A percentile compares a stretch with the other conserved stretches of the same genome.
phyloP scores from a whole-genome alignment of 768 basidiomycete species.

The Baorangia bicolor region DNA sequence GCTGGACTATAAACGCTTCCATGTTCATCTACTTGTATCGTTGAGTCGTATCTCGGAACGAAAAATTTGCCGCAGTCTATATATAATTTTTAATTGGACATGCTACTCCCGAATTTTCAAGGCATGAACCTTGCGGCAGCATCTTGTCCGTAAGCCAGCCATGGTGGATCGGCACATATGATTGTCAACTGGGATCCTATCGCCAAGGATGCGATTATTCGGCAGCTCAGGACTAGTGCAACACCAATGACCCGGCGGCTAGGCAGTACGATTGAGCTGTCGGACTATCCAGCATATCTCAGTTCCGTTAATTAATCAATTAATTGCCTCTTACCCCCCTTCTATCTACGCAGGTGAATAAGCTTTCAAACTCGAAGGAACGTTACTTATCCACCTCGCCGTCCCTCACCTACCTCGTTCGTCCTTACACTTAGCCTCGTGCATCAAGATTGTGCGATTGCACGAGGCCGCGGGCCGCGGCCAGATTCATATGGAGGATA shows the following conservation, averaged over 20 bases:
- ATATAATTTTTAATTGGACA: slow-evolving; percentile 10
- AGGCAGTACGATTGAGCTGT: neutral
- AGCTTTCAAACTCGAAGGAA: slow-evolving; percentile 12
- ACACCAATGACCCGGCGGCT: neutral
- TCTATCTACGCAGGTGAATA: slow-evolving; percentile 10
- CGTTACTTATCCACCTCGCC: slow-evolving; percentile 3
- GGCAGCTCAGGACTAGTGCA: neutral
- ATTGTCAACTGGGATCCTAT: neutral
- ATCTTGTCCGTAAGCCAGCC: neutral
- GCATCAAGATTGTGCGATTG: neutral
- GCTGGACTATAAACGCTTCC: slow-evolving; percentile 11
- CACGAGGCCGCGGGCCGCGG: slow-evolving; percentile 25
- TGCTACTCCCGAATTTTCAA: neutral
- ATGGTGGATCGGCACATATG: neutral
- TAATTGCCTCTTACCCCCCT: neutral
- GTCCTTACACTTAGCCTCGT: slow-evolving; percentile 1
- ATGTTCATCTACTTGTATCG: slow-evolving; percentile 2
- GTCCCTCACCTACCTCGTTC: slow-evolving; percentile 7
- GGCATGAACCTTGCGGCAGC: neutral
- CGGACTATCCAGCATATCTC: neutral
- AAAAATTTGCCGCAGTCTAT: slow-evolving; percentile 7
- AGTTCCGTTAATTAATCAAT: slow-evolving; percentile 1
- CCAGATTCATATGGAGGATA: neutral
- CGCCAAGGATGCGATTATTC: neutral
- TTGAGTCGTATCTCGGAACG: slow-evolving; percentile 5